Conservation (phyloP, 1,284 basidiomycete genomes). For the Wallemia mellicola region DNA sequence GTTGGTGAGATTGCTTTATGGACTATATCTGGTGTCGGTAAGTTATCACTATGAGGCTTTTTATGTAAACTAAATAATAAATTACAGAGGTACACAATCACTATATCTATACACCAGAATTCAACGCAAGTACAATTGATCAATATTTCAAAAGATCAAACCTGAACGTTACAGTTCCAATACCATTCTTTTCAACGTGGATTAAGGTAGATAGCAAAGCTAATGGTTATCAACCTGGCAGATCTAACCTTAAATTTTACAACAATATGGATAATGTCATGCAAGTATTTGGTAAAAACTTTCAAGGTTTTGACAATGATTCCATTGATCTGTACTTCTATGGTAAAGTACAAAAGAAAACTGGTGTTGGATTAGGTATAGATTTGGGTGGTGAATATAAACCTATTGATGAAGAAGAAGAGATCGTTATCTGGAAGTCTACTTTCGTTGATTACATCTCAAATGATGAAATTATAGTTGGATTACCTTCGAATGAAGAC, state of each 20-base stretch:
- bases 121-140: background rate
- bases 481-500: background rate
- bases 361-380: background rate
- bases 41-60: background rate
- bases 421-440: background rate
- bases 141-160: background rate
- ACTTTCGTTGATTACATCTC: background rate
- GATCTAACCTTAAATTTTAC: no score
- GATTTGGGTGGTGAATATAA: background rate
- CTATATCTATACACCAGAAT: background rate
- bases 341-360: background rate
- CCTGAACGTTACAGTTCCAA: background rate
- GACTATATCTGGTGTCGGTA: background rate
- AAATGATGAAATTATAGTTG: background rate
- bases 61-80: background rate
- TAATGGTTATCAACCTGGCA: no score
- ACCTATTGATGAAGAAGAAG: background rate
- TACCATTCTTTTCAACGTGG: no score
- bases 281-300: background rate
- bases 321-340: background rate
- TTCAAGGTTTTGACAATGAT: background rate
- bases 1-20: background rate
- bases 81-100: background rate
- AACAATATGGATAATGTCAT: background rate
- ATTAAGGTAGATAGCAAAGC: no score